Conservation (phyloP, 352 stramenopile genomes). For the Paralagenidium karlingii region DNA sequence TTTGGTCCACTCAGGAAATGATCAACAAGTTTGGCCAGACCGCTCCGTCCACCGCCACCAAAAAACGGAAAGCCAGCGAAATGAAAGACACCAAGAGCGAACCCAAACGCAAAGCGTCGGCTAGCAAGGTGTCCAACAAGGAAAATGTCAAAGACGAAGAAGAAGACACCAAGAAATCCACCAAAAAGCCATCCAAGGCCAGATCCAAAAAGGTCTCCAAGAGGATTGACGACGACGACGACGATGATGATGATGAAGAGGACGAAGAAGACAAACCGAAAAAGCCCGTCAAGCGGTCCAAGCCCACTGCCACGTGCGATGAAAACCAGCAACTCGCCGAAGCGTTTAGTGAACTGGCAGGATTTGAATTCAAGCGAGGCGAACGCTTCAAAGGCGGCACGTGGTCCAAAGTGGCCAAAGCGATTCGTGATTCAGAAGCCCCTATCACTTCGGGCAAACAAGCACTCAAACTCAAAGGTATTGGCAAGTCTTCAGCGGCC, state of each 20-base stretch:
- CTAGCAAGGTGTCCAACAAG: constrained; percentile 7
- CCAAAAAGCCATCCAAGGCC: constrained; percentile 5
- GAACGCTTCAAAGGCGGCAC: constrained; percentile 80
- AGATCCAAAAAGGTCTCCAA: too few species aligned
- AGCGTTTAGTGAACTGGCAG: constrained; percentile 68
- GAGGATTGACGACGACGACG: constrained; percentile 4
- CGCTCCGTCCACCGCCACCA: constrained; percentile 12
- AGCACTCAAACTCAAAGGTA: constrained; percentile 69
- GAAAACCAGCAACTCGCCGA: constrained; percentile 63
- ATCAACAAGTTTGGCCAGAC: constrained; percentile 53
- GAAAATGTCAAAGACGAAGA: constrained; percentile 18
- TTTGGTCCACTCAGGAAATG: constrained; percentile 32
- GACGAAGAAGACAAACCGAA: constrained; percentile 36
- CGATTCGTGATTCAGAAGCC: constrained; percentile 54
- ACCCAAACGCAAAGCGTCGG: constrained; percentile 6
- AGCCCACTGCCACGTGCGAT: constrained; percentile 28
- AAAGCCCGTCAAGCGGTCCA: constrained; percentile 29
- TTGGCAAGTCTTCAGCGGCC: constrained; percentile 61
- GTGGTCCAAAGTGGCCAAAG: constrained; percentile 81
- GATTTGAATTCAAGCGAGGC: constrained; percentile 80
- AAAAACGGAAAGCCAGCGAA: constrained; percentile 33
- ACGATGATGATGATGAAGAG: constrained; percentile 18
- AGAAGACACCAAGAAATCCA: constrained; percentile 11
- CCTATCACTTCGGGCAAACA: constrained; percentile 62
- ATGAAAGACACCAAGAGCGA: constrained; percentile 18